Conservation (phyloP, 2,329 filamentous ascomycete species). For the Colletotrichum gloeosporioides region DNA sequence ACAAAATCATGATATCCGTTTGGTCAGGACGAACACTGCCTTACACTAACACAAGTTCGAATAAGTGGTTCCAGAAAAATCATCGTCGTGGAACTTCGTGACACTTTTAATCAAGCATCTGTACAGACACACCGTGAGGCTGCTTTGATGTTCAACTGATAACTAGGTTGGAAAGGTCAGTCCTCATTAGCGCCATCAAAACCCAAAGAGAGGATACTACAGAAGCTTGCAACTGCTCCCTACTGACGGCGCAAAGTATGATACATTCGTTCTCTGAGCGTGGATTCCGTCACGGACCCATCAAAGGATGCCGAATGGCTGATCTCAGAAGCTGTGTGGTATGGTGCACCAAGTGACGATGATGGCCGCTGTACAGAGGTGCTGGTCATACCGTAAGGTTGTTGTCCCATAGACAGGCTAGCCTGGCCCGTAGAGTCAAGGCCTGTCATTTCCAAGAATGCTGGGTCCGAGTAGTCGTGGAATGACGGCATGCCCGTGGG, state of each 20-base stretch:
- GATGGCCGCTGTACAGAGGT: conserved; percentile 2
- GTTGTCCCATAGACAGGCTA: not conserved
- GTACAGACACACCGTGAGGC: not conserved
- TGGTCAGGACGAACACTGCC: not conserved
- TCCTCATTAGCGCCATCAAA: not conserved
- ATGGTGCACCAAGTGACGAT: not conserved
- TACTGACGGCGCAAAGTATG: conserved; percentile 6
- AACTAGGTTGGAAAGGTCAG: not conserved
- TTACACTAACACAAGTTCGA: not conserved
- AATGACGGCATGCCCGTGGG: not conserved
- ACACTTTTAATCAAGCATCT: not conserved
- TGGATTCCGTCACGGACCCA: not conserved
- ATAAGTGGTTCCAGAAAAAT: not conserved
- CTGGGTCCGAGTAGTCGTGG: conserved; percentile 9
- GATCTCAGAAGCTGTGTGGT: not conserved
- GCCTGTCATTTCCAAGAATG: conserved; percentile 6
- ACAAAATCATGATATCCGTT: not conserved
- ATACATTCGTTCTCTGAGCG: conserved; percentile 7
- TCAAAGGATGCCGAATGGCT: not conserved
- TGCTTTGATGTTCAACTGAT: not conserved
- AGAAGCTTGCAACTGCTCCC: not conserved
- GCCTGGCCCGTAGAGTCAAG: conserved; percentile 5
- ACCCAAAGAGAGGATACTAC: not conserved
- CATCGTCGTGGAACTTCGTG: not conserved
- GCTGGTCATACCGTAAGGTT: not conserved